These are phyloP conservation scores for Cenchrus americanus DNA, from an alignment of 176 grass and related monocot genomes.

Conservation along the genomic window DNA sequence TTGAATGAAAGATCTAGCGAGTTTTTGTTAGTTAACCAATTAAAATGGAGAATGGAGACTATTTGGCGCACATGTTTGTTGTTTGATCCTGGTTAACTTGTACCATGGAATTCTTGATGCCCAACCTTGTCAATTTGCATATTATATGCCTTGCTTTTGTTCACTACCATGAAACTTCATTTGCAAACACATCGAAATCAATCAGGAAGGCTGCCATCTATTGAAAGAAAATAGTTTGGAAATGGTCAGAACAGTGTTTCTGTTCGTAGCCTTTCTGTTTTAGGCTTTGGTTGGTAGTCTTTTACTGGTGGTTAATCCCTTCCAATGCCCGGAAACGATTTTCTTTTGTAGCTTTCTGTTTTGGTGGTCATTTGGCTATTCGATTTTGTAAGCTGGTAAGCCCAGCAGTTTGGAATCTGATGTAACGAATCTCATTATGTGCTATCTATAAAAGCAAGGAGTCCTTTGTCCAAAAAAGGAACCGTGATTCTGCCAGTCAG, in stretches of 20 bases:
- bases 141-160: neutral
- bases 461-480: neutral
- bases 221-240: slow-evolving; percentile 7
- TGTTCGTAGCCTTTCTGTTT: neutral
- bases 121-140: neutral
- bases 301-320: neutral
- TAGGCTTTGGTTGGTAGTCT: neutral
- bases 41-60: neutral
- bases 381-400: neutral
- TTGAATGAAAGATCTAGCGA: slow-evolving; percentile 1
- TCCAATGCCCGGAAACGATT: neutral
- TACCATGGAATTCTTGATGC: neutral
- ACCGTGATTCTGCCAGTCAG: neutral
- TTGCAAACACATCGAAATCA: neutral
- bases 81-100: neutral
- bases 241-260: neutral
- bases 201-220: neutral
- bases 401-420: neutral
- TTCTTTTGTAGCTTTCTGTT: neutral
- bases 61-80: neutral
- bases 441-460: neutral
- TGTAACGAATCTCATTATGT: neutral
- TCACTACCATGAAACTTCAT: neutral
- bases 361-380: neutral
- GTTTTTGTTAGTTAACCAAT: neutral